A percentile compares a stretch with the other conserved stretches of the same genome.
Conservation (phyloP, 1,284 basidiomycete genomes). For the Lentinula novae-zelandiae region DNA sequence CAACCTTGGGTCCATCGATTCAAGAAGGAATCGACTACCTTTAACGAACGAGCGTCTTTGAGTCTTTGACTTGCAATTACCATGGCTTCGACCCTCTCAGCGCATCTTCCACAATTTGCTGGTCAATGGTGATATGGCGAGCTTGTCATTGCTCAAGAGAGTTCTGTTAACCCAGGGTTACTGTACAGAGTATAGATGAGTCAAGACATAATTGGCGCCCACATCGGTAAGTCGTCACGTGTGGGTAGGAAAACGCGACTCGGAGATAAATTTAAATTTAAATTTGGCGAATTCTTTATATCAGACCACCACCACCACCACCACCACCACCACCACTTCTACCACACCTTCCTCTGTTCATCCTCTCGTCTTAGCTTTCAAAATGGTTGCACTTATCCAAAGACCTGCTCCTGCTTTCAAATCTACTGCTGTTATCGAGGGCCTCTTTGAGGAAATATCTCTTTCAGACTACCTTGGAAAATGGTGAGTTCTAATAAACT, state of each 20-base stretch:
- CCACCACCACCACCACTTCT: background rate
- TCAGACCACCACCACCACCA: background rate
- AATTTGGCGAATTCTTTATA: background rate
- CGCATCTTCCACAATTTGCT: too few relatives aligned
- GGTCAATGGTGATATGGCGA: too few relatives aligned
- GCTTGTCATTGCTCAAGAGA: background rate
- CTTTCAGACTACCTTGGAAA: constrained; percentile 73
- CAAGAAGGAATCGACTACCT: too few relatives aligned
- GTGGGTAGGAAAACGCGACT: background rate
- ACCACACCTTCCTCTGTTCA: background rate
- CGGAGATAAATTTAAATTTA: background rate
- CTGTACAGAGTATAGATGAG: background rate
- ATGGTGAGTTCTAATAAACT: constrained; percentile 51
- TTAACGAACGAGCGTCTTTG: too few relatives aligned
- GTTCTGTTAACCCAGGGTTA: background rate
- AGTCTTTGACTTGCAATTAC: too few relatives aligned
- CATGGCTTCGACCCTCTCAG: too few relatives aligned
- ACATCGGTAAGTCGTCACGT: background rate
- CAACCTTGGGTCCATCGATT: too few relatives aligned
- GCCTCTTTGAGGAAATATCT: constrained; percentile 73
- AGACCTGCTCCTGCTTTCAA: constrained; percentile 77
- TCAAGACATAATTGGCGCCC: background rate
- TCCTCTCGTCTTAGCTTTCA: background rate
- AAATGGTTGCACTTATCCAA: constrained; percentile 72
- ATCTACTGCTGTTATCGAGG: constrained; percentile 72